Base-by-base conservation (phyloP, 129 eudicot genomes). In the Daucus carota region DNA sequence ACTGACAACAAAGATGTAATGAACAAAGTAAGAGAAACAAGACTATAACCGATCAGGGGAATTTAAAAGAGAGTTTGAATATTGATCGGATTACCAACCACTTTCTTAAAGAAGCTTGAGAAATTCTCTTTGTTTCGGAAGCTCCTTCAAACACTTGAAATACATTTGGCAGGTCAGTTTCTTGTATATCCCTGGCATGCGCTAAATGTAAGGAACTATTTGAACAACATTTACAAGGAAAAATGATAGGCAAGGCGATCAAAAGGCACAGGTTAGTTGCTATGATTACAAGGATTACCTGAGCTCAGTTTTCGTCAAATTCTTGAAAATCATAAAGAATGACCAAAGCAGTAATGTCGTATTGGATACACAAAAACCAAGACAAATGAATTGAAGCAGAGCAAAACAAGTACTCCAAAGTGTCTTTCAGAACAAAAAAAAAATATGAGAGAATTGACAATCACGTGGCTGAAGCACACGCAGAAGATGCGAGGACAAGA, bases 111-210 rank as follows among this genome's bases (percentile, higher is more conserved):
- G 87, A 36, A 75, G 80, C 43, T 78, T 75, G 70, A 72, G 67
- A 74, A 4, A 86, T 67, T 28, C 72, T 13, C 7, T 67, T 83
- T 14, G 63, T 45, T 47, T 80, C 83, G 52, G 52, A 63, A 32
- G 83, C 85, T 77, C 85, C 88, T 46, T 78, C 87, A 69, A 86
- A 77, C n/a, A 83, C 41, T 6, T 72, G 77, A 41, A 86, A 18
- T 5, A 72, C 87, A 26, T 71, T 70, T 41, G 72, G 77, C 4
- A 86, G 83, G 42, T 83, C 90, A 1, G 79, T 81, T 59, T 83
- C 84, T 3, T 77, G 81, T 42, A 86, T 83, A 24, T 80, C 76
- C 79, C 90, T 83, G 26, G 6, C 1, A 0, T 13, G 33, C 20
- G 7, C 0, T 1, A 63, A 2, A 13, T 0, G 14, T n/a, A 18